These are phyloP conservation scores for Leptosphaerulina australis DNA, from an alignment of 2,329 filamentous ascomycete genomes.

Conservation along the genomic window DNA sequence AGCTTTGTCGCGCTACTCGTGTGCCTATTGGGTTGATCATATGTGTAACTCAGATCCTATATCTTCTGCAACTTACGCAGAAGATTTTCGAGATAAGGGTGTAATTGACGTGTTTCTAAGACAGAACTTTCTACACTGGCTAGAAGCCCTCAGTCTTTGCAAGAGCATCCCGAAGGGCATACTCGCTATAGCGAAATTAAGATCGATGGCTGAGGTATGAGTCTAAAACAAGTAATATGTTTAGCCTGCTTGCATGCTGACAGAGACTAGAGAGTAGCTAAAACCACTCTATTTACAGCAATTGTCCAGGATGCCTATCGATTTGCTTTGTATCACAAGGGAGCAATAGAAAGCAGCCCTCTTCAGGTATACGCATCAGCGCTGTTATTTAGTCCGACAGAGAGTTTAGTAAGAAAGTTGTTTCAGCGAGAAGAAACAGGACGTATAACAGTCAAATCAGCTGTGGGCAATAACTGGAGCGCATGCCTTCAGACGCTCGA, in stretches of 20 bases:
- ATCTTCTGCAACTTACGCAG: background rate
- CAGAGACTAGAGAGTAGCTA: background rate
- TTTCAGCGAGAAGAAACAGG: conserved; percentile 27
- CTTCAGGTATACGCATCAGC: conserved; percentile 35
- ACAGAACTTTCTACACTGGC: conserved; percentile 20
- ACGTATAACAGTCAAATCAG: conserved; percentile 18
- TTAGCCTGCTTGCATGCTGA: background rate
- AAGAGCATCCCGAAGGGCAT: conserved; percentile 11
- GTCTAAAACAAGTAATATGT: background rate
- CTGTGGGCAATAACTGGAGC: conserved; percentile 9
- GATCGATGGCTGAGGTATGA: conserved; percentile 4
- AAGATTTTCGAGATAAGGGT: conserved; percentile 1
- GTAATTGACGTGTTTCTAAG: conserved; percentile 1
- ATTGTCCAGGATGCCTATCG: conserved; percentile 21
- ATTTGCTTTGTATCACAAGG: conserved; percentile 27
- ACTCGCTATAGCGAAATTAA: conserved; percentile 13
- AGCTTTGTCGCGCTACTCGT: conserved; percentile 32
- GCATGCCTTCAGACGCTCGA: conserved; percentile 34
- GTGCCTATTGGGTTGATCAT: conserved; percentile 46
- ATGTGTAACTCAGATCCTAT: conserved; percentile 28
- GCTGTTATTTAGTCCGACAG: conserved; percentile 27
- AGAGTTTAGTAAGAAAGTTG: conserved; percentile 21
- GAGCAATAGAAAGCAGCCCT: conserved; percentile 25
- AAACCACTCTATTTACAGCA: background rate
- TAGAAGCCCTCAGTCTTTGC: conserved; percentile 16